Conservation (phyloP, 176 grass and related monocot species). For the Rhynchospora tenuis region DNA sequence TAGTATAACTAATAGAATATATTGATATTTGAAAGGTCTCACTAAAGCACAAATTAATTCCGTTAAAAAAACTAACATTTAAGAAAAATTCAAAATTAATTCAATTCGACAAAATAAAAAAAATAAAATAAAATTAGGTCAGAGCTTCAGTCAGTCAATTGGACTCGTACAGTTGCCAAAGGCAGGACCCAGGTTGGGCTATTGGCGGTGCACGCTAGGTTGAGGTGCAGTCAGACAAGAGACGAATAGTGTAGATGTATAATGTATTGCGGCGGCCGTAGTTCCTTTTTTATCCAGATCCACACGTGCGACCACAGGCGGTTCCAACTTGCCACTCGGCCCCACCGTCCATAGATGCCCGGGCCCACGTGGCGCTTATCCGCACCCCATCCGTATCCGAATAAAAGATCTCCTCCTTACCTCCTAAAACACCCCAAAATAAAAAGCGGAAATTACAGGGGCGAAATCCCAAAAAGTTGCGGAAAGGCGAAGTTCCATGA, state of each 20-base stretch:
- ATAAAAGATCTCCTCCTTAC: conserved; percentile 14
- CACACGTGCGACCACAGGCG: neutral
- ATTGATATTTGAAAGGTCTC: too few species aligned
- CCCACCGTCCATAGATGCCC: neutral
- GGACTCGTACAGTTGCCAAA: neutral
- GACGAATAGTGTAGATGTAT: neutral
- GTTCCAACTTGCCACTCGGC: neutral
- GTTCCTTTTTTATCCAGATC: neutral
- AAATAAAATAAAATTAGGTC: too few species aligned
- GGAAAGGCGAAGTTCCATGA: conserved; percentile 5
- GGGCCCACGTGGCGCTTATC: conserved; percentile 24
- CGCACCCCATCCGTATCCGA: conserved; percentile 11
- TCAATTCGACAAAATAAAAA: too few species aligned
- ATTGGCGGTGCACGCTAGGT: neutral
- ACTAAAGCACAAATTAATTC: too few species aligned
- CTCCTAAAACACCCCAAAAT: neutral
- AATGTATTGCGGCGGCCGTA: conserved; percentile 3
- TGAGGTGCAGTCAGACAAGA: neutral
- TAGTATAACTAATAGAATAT: too few species aligned
- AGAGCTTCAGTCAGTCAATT: neutral
- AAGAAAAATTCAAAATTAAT: too few species aligned
- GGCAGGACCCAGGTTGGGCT: neutral
- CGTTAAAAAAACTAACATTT: too few species aligned
- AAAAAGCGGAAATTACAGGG: neutral
- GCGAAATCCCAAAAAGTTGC: neutral